Evolutionary conservation across 192 early-diverging fungal species (phyloP).

Genomic region (Podila horticola): DNA sequence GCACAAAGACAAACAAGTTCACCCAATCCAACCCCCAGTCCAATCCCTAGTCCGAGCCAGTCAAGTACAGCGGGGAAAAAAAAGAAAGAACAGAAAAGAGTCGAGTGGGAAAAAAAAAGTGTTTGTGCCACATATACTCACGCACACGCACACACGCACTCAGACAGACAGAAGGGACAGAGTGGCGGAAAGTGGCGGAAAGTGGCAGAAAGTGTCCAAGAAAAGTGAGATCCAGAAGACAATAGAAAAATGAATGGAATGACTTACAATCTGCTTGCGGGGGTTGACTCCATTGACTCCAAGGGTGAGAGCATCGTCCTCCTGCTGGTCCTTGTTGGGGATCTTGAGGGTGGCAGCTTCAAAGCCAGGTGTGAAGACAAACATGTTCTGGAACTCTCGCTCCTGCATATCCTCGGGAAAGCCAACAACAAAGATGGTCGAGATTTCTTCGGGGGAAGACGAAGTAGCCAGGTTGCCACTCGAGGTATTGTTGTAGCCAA

Average conservation of each 20-base stretch:
- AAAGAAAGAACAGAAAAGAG: too few relatives aligned
- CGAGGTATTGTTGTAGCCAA: slow-evolving; percentile 20
- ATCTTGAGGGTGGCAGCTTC: slow-evolving; percentile 97
- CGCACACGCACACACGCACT: too few relatives aligned
- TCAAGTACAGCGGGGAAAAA: too few relatives aligned
- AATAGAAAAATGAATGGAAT: not conserved
- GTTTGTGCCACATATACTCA: too few relatives aligned
- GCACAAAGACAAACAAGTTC: too few relatives aligned
- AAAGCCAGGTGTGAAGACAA: slow-evolving; percentile 96
- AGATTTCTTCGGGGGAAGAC: slow-evolving; percentile 81
- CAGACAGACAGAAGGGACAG: too few relatives aligned
- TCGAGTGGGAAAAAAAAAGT: too few relatives aligned
- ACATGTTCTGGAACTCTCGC: slow-evolving; percentile 99
- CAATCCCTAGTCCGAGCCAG: too few relatives aligned
- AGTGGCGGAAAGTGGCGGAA: not conserved
- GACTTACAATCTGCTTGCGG: slow-evolving; percentile 91
- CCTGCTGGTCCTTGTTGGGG: slow-evolving; percentile 72
- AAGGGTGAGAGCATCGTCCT: slow-evolving; percentile 57
- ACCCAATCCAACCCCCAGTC: too few relatives aligned
- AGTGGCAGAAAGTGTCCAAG: too few relatives aligned
- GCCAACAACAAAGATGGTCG: slow-evolving; percentile 99
- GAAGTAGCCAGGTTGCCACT: not conserved
- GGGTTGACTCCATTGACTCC: slow-evolving; percentile 63
- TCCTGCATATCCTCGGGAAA: slow-evolving; percentile 99
- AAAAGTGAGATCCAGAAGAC: too few relatives aligned